These are phyloP conservation scores for Solanum pinnatisectum DNA, from an alignment of 257 asterid genomes.

Conservation along the genomic window DNA sequence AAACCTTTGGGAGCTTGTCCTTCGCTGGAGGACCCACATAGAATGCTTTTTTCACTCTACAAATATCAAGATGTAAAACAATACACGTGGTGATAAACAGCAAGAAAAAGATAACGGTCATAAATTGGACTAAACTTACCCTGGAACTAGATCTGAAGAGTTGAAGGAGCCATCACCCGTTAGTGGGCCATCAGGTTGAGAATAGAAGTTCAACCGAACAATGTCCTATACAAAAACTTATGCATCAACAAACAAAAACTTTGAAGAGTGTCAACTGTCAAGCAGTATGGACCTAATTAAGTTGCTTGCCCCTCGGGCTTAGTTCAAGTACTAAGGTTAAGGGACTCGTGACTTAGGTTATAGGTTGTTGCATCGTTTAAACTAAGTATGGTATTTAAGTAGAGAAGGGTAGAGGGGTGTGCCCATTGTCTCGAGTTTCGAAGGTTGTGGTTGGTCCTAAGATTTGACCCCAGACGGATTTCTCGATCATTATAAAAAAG, in stretches of 20 bases:
- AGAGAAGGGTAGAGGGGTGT: background rate
- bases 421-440: background rate
- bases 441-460: background rate
- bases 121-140: constrained; percentile 34
- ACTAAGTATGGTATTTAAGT: background rate
- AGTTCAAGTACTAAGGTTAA: background rate
- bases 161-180: constrained; percentile 59
- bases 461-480: background rate
- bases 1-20: constrained; percentile 95
- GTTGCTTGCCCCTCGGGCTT: background rate
- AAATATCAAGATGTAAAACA: constrained; percentile 11
- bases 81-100: background rate
- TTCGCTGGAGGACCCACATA: constrained; percentile 83
- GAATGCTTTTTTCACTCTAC: constrained; percentile 75
- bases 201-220: constrained; percentile 63
- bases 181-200: constrained; percentile 94
- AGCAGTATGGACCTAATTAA: background rate
- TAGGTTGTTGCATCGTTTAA: background rate
- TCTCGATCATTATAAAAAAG: background rate
- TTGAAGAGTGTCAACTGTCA: background rate
- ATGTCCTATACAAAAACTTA: constrained; percentile 37
- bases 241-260: constrained; percentile 2
- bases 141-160: constrained; percentile 76
- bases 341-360: background rate
- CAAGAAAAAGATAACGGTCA: background rate